These are phyloP conservation scores for Dalbergia cultrata DNA, from an alignment of 306 rosid genomes.

Conservation along the genomic window DNA sequence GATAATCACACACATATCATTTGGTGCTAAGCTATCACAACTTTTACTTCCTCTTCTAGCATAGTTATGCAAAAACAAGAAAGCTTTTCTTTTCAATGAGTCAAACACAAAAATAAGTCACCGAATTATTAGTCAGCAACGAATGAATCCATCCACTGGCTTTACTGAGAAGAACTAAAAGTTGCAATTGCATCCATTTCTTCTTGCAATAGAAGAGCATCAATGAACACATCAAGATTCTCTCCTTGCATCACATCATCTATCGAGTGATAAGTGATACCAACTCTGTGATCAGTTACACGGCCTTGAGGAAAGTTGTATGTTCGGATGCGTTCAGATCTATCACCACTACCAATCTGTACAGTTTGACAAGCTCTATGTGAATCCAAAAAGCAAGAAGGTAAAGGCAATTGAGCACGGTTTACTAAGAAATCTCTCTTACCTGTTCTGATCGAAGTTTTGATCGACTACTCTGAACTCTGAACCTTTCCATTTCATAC, in stretches of 20 bases:
- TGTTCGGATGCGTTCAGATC: constrained; percentile 89
- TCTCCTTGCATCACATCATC: constrained; percentile 88
- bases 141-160: constrained; percentile 11
- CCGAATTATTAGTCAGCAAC: constrained; percentile 15
- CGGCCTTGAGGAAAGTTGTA: constrained; percentile 96
- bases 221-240: constrained; percentile 76
- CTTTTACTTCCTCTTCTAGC: constrained; percentile 26
- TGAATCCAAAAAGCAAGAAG: constrained; percentile 37
- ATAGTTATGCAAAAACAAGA: constrained; percentile 12
- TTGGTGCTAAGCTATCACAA: constrained; percentile 5
- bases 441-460: constrained; percentile 91
- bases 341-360: constrained; percentile 95
- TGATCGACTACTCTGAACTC: constrained; percentile 72
- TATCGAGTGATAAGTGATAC: constrained; percentile 82
- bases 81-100: constrained; percentile 6
- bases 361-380: constrained; percentile 32
- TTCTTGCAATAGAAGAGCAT: constrained; percentile 85
- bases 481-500: constrained; percentile 83
- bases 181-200: constrained; percentile 86
- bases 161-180: constrained; percentile 64
- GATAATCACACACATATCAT: constrained; percentile 21
- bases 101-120: neutral
- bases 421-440: constrained; percentile 7
- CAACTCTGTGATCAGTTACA: constrained; percentile 90
- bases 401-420: constrained; percentile 9